Conservation (phyloP, 768 basidiomycete species). For the Crassisporium funariophilum region DNA sequence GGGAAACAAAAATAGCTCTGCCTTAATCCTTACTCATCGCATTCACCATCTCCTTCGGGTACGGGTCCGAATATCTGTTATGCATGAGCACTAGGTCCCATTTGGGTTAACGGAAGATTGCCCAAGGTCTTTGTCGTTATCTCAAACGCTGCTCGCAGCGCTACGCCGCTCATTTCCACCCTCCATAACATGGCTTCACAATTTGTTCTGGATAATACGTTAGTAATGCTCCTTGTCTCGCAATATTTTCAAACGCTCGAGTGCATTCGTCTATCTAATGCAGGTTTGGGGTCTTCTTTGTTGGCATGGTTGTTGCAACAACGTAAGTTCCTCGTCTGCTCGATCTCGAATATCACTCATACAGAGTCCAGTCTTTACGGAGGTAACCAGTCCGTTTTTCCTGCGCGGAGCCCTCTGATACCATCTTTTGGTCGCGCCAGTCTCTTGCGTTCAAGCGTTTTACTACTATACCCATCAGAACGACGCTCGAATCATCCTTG, state of each 20-base stretch:
- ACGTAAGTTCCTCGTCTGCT: slow-evolving; percentile 35
- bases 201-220: slow-evolving; percentile 20
- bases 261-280: not conserved
- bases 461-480: slow-evolving; percentile 55
- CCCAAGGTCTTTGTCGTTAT: too few species aligned
- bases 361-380: slow-evolving; percentile 45
- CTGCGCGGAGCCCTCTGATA: not conserved
- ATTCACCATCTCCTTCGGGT: too few species aligned
- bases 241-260: not conserved
- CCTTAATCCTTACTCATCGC: too few species aligned
- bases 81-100: too few species aligned
- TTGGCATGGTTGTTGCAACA: slow-evolving; percentile 51
- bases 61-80: too few species aligned
- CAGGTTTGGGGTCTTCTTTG: slow-evolving; percentile 46
- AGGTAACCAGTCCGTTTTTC: slow-evolving; percentile 39
- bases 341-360: not conserved
- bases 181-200: slow-evolving; percentile 8
- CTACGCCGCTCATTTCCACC: too few species aligned
- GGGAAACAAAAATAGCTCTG: too few species aligned
- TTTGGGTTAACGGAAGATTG: too few species aligned
- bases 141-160: too few species aligned
- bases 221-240: slow-evolving; percentile 1
- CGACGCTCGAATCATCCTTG: slow-evolving; percentile 51
- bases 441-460: slow-evolving; percentile 57
- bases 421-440: slow-evolving; percentile 27